Conservation (phyloP, 768 basidiomycete species). For the Solioccasus polychromus region DNA sequence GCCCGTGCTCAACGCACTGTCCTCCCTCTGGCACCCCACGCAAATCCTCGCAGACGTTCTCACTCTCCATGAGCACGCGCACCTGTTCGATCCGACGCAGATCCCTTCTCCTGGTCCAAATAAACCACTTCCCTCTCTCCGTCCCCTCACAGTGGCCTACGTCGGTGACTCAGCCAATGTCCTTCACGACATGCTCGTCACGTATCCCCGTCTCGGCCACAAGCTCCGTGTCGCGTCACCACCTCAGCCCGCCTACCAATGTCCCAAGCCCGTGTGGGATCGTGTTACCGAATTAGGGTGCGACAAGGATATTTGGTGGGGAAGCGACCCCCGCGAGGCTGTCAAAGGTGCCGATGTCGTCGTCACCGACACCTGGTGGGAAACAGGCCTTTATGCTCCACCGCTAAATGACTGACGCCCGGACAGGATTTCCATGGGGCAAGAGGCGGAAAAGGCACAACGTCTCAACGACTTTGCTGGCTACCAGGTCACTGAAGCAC, state of each 20-base stretch:
- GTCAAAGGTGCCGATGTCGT: slow-evolving; percentile 91
- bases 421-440: slow-evolving; percentile 99
- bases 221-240: slow-evolving; percentile 83
- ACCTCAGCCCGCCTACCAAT: slow-evolving; percentile 53
- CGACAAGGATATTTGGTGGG: slow-evolving; percentile 73
- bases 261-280: slow-evolving; percentile 74
- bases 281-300: slow-evolving; percentile 74
- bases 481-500: slow-evolving; percentile 89
- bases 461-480: slow-evolving; percentile 85
- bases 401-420: not conserved
- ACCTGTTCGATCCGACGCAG: slow-evolving; percentile 44
- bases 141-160: slow-evolving; percentile 86
- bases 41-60: slow-evolving; percentile 93
- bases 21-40: slow-evolving; percentile 94
- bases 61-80: slow-evolving; percentile 77
- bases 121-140: slow-evolving; percentile 49
- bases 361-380: slow-evolving; percentile 94
- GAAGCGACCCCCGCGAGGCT: slow-evolving; percentile 77
- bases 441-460: slow-evolving; percentile 89
- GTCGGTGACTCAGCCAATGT: slow-evolving; percentile 96
- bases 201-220: slow-evolving; percentile 89
- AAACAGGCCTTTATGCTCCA: not conserved
- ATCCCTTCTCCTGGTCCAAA: slow-evolving; percentile 11
- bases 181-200: slow-evolving; percentile 95
- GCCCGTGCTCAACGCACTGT: slow-evolving; percentile 95